Evolutionary conservation across 495 filamentous ascomycete species (phyloP), one percentile per base, ranked within the genome.

Genomic region (Aspergillus avenaceus): DNA sequence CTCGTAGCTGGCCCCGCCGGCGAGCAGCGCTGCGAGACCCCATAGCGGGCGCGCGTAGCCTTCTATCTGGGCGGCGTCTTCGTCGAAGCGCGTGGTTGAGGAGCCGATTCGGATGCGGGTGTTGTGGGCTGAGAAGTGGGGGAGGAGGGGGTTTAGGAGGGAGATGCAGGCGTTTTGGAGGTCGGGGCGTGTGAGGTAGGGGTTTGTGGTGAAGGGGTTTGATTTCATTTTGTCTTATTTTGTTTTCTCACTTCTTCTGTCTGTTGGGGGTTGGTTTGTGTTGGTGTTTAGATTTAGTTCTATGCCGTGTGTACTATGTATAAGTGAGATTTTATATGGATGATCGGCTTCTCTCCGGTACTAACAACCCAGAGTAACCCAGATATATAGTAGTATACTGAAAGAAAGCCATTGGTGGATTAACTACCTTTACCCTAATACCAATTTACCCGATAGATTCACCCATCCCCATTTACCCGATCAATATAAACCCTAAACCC

Each of bases 41-140:
- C 86, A 90, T 24, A 90, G 72, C 4, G 87, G 87, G 2, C 87
- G 77, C 27, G 83, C 83, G 62, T 83, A 83, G 1, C 87, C 87
- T 66, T 91, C 87, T 7, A 91, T 78, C 51, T 89, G 83, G 7
- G 86, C 86, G 7, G 84, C 87, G 4, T 81, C 84, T 54, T 88
- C 84, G 61, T 90, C 87, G 67, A 84, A 87, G 24, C 83, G 73
- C 24, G 84, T 83, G 6, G 81, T 82, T 8, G 84, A 85, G 3
- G 77, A 76, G n/a, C 84, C 84, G 36, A 78, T 67, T 56, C 76
- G 81, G 28, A 86, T 71, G 43, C 82, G 76, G 16, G 77, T 75
- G 46, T 77, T 74, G 27, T 60, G 55, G 0, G 80, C 78, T 3
- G 84, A 84, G 64, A 86, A 86, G 64, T 82, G 83, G 21, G 79